Percentiles rank a stretch among this genome's conserved stretches.
Evolutionary conservation across 768 basidiomycete species (phyloP).

Genomic region (Russula lepida): DNA sequence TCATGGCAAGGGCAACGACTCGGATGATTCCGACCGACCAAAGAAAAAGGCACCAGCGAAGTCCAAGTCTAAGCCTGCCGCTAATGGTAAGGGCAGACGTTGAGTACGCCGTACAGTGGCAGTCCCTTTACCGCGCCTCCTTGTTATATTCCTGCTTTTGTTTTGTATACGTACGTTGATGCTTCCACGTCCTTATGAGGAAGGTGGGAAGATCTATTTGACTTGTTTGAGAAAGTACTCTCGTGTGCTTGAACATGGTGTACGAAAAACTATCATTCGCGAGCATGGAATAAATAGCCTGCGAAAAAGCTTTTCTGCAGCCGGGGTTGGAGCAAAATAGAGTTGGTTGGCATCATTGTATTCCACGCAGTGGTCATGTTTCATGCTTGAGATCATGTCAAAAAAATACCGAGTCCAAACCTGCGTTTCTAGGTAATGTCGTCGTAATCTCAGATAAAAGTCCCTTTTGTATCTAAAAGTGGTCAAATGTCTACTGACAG

Average conservation of each 20-base stretch:
- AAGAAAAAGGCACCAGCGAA: slow-evolving; percentile 33
- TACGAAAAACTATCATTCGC: not conserved
- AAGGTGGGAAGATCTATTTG: not conserved
- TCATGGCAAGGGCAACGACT: slow-evolving; percentile 26
- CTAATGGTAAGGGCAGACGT: slow-evolving; percentile 25
- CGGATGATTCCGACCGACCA: slow-evolving; percentile 35
- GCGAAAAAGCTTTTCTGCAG: not conserved
- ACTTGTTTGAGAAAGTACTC: not conserved
- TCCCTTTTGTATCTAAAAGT: no score
- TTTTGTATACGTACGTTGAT: slow-evolving; percentile 18
- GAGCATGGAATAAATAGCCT: not conserved
- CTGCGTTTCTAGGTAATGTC: no score
- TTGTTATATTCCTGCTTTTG: slow-evolving; percentile 5
- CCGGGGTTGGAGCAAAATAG: not conserved
- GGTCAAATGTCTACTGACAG: no score
- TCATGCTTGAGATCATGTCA: no score
- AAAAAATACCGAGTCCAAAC: no score
- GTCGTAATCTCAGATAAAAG: no score
- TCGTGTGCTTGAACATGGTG: not conserved
- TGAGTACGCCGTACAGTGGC: not conserved
- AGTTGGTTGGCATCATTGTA: no score
- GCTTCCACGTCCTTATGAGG: not conserved
- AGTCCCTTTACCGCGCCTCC: not conserved
- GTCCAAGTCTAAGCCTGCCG: slow-evolving; percentile 25
- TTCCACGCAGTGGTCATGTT: no score